Evolutionary conservation across 768 basidiomycete genomes (phyloP).

Genomic region (Cystobasidium onofrii): DNA sequence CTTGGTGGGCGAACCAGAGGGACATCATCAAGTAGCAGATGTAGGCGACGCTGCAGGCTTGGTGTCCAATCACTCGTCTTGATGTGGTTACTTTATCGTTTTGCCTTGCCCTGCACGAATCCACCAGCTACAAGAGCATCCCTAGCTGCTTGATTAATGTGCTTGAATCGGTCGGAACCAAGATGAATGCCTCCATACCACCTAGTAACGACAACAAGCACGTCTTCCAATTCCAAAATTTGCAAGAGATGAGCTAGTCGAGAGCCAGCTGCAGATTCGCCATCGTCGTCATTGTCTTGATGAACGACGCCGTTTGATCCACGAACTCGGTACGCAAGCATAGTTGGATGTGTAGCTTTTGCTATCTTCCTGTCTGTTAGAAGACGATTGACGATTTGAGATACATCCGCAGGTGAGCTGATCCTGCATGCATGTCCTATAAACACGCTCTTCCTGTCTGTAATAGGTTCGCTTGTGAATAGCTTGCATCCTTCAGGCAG

Average conservation of each 20-base stretch:
- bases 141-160: conserved; percentile 91
- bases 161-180: conserved; percentile 49
- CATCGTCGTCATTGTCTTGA: conserved; percentile 54
- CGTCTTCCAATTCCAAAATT: conserved; percentile 57
- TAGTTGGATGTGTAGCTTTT: conserved; percentile 47
- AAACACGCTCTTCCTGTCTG: conserved; percentile 58
- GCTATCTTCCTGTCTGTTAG: conserved; percentile 62
- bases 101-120: conserved; percentile 51
- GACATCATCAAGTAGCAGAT: too few relatives aligned
- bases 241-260: conserved; percentile 83
- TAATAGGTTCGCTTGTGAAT: conserved; percentile 66
- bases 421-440: conserved; percentile 43
- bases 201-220: conserved; percentile 83
- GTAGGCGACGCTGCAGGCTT: too few relatives aligned
- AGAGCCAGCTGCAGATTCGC: conserved; percentile 85
- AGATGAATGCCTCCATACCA: conserved; percentile 89
- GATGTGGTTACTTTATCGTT: too few relatives aligned
- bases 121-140: conserved; percentile 82
- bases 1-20: too few relatives aligned
- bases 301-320: conserved; percentile 57
- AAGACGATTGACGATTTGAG: conserved; percentile 58
- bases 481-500: conserved; percentile 51
- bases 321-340: conserved; percentile 74
- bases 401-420: conserved; percentile 52
- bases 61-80: too few relatives aligned